phyloP scores from a whole-genome alignment of 176 grass and related monocot genomes.

The Secale cereale region DNA sequence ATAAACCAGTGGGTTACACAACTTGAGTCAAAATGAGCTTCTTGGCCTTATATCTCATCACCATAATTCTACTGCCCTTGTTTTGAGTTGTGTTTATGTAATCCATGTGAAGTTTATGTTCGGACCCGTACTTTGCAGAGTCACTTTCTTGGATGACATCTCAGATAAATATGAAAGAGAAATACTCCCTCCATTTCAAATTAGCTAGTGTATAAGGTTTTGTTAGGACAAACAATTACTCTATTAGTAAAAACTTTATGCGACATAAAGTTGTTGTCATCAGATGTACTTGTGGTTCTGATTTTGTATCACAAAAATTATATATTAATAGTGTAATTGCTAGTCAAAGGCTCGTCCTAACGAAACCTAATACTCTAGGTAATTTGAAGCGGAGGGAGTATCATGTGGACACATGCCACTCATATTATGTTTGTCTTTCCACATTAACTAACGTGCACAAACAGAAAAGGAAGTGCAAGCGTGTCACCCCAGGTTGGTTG shows the following conservation, averaged over 20 bases:
- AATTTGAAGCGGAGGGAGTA: background rate
- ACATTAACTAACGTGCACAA: background rate
- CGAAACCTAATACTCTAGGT: background rate
- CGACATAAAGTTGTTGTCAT: background rate
- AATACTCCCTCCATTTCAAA: background rate
- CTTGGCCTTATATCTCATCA: background rate
- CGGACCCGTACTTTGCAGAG: background rate
- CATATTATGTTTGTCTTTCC: background rate
- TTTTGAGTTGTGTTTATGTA: conserved; percentile 1
- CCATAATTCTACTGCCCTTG: background rate
- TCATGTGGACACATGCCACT: background rate
- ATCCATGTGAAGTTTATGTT: background rate
- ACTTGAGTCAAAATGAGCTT: background rate
- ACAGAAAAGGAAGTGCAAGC: background rate
- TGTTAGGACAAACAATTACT: background rate
- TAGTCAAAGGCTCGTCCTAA: background rate
- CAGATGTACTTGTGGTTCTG: background rate
- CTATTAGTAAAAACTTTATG: background rate
- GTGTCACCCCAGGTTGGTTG: background rate
- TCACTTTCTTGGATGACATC: background rate
- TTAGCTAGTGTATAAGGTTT: background rate
- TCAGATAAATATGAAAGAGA: background rate
- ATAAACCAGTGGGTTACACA: background rate
- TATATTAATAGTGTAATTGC: background rate
- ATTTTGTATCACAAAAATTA: background rate